These are phyloP conservation scores for Cryptococcus wingfieldii DNA, from an alignment of 1,284 basidiomycete species.

Conservation along the genomic window DNA sequence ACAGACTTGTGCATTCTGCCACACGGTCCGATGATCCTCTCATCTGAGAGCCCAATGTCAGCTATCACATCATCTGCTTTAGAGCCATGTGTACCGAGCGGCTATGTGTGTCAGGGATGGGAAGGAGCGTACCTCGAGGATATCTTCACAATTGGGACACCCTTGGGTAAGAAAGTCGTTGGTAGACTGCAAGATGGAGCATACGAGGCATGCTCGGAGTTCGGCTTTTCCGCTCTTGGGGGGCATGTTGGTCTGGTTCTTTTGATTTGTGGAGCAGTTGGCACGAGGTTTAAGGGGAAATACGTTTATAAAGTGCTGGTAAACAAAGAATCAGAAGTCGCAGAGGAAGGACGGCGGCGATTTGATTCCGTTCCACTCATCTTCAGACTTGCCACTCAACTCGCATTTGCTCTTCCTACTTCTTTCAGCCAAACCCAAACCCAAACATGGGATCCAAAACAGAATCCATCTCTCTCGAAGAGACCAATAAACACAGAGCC, in stretches of 20 bases:
- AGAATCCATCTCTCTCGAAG: conserved; percentile 68
- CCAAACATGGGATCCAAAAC: background rate
- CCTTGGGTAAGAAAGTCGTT: conserved; percentile 79
- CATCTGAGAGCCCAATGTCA: conserved; percentile 58
- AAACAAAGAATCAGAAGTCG: no score
- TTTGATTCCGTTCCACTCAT: background rate
- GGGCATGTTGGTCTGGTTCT: conserved; percentile 18
- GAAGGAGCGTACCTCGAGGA: conserved; percentile 68
- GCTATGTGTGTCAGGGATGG: background rate
- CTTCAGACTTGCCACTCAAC: background rate
- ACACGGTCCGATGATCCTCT: conserved; percentile 81
- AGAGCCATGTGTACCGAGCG: no score
- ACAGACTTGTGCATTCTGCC: conserved; percentile 81
- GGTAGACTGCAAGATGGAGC: conserved; percentile 80
- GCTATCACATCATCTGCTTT: background rate
- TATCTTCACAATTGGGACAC: conserved; percentile 95
- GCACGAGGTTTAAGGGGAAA: no score
- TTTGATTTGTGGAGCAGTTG: background rate
- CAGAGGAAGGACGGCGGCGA: no score
- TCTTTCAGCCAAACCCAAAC: background rate
- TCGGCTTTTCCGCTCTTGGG: conserved; percentile 41
- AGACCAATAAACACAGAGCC: conserved; percentile 96
- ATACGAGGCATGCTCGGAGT: conserved; percentile 84
- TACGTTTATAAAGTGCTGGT: no score
- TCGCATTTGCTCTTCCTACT: background rate